These are phyloP conservation scores for Talaromyces stipitatus DNA, from an alignment of 495 filamentous ascomycete species.

Conservation along the genomic window DNA sequence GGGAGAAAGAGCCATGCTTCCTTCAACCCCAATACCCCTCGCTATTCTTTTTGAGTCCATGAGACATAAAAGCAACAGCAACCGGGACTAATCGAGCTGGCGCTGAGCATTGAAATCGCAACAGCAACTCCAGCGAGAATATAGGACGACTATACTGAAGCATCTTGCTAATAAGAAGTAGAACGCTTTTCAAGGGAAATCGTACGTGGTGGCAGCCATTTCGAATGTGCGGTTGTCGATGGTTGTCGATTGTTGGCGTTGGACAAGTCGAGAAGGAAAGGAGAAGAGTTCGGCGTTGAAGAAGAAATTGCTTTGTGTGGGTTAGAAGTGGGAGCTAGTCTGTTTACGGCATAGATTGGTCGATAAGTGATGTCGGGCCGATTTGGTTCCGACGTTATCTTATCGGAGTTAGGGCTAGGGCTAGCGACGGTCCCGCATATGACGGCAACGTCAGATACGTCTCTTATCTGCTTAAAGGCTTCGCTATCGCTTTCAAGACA, in stretches of 20 bases:
- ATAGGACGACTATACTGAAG: conserved; percentile 58
- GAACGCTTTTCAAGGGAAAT: conserved; percentile 28
- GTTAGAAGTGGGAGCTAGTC: conserved; percentile 15
- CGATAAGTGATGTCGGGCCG: not conserved
- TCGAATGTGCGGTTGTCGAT: conserved; percentile 27
- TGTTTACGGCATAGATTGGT: not conserved
- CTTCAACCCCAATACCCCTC: conserved; percentile 78
- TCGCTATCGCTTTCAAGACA: not conserved
- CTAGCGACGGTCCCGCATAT: not conserved
- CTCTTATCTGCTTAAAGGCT: not conserved
- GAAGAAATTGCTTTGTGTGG: conserved; percentile 32
- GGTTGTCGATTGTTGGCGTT: conserved; percentile 16
- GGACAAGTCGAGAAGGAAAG: conserved; percentile 28
- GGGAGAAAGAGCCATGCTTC: conserved; percentile 53
- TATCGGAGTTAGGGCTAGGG: conserved; percentile 6
- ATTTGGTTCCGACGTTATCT: conserved; percentile 3
- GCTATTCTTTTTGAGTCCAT: conserved; percentile 42
- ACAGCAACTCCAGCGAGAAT: conserved; percentile 67
- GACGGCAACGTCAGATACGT: not conserved
- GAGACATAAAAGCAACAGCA: conserved; percentile 39
- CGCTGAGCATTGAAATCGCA: conserved; percentile 34
- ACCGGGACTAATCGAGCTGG: conserved; percentile 77
- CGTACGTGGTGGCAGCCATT: conserved; percentile 60
- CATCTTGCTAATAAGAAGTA: conserved; percentile 42
- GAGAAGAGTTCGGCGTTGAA: conserved; percentile 11